Base-by-base conservation (phyloP, 768 basidiomycete species). In the Galerina sulciceps region DNA sequence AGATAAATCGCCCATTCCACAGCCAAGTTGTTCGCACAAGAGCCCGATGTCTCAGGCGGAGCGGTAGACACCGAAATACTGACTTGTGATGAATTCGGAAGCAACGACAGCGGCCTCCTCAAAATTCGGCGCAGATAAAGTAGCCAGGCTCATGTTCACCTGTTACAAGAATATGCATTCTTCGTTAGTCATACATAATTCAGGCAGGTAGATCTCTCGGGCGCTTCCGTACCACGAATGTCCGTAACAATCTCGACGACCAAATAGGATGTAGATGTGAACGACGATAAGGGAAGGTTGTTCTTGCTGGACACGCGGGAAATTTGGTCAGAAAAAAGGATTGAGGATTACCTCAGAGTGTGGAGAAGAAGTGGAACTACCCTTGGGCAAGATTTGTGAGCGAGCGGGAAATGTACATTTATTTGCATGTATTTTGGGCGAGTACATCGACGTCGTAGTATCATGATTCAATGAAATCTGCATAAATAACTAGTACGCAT, bases 71-170 rank as follows among this genome's bases (percentile, higher is more conserved):
- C 46, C 57, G 26, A 48, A 51, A 44, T n/a, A 70, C 78, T 63
- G 23, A 79, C 80, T 80, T 50, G 76, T 76, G 34, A 81, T 76
- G 59, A 76, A 81, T 62, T 81, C 80, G 26, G 76, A 70, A 3
- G 79, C 79, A 42, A 81, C 70, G 18, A 66, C 71, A 23, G 76
- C 75, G 11, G 79, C 79, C 57, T 81, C 80, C 66, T 81, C 80
- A 43, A 73, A 66, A 64, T 75, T 77, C 54, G 76, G 74, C 38
- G 61, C 62, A 53, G 60, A 42, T 51, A 58, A 44, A 49, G 61
- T 37, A 15, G 60, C 54, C 40, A 68, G 62, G 55, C 57, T 65
- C 64, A 67, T 66, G 48, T 49, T 55, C 49, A 62, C 62, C 52
- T 57, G 49, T 55, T 56, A 35, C 20, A 44, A 45, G 52, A 51